Percentiles rank a stretch among this genome's conserved stretches.
phyloP scores from a whole-genome alignment of 2,329 filamentous ascomycete genomes.

The Aureobasidium lini region DNA sequence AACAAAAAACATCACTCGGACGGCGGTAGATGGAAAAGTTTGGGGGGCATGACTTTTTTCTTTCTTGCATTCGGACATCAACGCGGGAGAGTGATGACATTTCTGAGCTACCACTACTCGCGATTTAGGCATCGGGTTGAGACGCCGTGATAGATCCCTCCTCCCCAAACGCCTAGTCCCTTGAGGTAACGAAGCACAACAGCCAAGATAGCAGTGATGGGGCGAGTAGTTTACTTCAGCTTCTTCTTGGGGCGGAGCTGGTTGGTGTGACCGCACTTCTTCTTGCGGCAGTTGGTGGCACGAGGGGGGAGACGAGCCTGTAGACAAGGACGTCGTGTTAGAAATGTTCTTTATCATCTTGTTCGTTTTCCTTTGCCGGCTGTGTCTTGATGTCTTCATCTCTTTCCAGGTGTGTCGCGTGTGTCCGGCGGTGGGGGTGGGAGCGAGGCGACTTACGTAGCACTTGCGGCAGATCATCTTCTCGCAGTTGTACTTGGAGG shows the following conservation, averaged over 20 bases:
- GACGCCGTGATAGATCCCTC: conserved; percentile 11
- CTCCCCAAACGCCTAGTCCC: conserved; percentile 24
- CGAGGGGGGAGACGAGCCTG: conserved; percentile 82
- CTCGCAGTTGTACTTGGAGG: conserved; percentile 99
- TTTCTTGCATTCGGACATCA: conserved; percentile 12
- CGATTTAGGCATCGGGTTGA: conserved; percentile 11
- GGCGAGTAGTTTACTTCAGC: conserved; percentile 71
- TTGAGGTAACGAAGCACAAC: conserved; percentile 21
- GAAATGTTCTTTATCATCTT: conserved; percentile 22
- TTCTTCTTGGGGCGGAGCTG: conserved; percentile 99
- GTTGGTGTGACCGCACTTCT: conserved; percentile 99
- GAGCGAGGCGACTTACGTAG: conserved; percentile 63
- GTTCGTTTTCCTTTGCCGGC: conserved; percentile 25
- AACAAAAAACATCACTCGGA: neutral
- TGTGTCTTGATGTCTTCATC: neutral
- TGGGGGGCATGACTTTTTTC: conserved; percentile 13
- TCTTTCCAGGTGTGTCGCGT: neutral
- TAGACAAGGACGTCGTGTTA: conserved; percentile 8
- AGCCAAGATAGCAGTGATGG: conserved; percentile 14
- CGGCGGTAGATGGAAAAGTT: neutral
- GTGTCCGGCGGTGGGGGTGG: neutral
- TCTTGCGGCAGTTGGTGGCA: conserved; percentile 99
- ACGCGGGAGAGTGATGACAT: conserved; percentile 16
- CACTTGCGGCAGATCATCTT: conserved; percentile 99
- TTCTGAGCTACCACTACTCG: conserved; percentile 16